phyloP scores from a whole-genome alignment of 106 monocot genomes.

The Dioscorea dumetorum region DNA sequence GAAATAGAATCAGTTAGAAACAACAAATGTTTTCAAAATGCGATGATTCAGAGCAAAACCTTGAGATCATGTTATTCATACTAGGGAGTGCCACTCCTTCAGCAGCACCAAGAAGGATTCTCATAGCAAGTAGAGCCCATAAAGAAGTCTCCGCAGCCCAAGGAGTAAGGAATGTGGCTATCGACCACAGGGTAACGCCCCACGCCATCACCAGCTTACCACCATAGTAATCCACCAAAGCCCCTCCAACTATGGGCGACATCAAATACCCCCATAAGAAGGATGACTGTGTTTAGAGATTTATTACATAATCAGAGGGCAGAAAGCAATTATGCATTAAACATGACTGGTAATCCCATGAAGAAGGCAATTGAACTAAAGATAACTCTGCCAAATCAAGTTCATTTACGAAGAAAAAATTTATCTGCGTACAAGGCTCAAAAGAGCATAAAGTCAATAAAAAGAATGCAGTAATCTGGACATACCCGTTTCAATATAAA shows the following conservation, averaged over 20 bases:
- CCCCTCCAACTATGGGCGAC: constrained; percentile 88
- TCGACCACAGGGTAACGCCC: constrained; percentile 87
- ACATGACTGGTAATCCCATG: no score
- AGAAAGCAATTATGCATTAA: background rate
- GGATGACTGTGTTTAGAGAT: constrained; percentile 64
- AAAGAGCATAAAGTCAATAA: background rate
- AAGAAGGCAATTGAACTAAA: background rate
- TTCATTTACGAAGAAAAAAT: background rate
- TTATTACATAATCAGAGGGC: constrained; percentile 19
- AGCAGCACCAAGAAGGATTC: constrained; percentile 72
- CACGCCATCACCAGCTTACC: constrained; percentile 89
- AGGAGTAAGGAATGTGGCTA: constrained; percentile 88
- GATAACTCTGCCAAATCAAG: background rate
- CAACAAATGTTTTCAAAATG: background rate
- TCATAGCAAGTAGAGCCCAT: constrained; percentile 19
- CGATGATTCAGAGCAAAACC: background rate
- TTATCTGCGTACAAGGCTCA: background rate
- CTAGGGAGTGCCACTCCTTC: constrained; percentile 93
- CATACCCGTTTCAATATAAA: background rate
- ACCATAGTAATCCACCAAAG: constrained; percentile 76
- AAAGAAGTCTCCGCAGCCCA: constrained; percentile 50
- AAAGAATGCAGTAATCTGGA: background rate
- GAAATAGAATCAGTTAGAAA: background rate
- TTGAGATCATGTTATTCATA: constrained; percentile 64
- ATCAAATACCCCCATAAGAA: constrained; percentile 97